A percentile compares a stretch with the other conserved stretches of the same genome.
Evolutionary conservation across 352 stramenopile species (phyloP).

Genomic region (Pythium coloratum): DNA sequence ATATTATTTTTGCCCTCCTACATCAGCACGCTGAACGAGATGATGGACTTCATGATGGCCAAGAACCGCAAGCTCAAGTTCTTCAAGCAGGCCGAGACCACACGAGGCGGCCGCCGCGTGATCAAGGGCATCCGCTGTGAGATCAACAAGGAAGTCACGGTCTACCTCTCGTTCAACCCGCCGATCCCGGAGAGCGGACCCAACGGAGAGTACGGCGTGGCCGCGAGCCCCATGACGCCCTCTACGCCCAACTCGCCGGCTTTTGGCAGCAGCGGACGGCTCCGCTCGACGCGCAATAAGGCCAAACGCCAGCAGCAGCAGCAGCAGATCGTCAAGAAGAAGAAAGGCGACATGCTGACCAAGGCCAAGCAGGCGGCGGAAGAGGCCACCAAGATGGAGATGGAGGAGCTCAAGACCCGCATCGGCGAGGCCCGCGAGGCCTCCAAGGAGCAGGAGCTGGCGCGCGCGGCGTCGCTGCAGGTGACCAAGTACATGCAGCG

Average conservation of each 20-base stretch:
- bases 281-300: conserved; percentile 82
- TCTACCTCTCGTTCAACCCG: conserved; percentile 80
- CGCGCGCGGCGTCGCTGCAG: conserved; percentile 65
- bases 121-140: conserved; percentile 87
- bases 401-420: conserved; percentile 84
- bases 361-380: conserved; percentile 85
- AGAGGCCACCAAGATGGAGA: conserved; percentile 86
- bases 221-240: conserved; percentile 83
- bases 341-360: conserved; percentile 86
- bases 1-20: background rate
- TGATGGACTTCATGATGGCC: conserved; percentile 90
- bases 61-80: conserved; percentile 90
- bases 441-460: conserved; percentile 80
- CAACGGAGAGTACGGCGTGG: conserved; percentile 78
- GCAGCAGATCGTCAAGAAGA: conserved; percentile 81
- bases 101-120: conserved; percentile 76
- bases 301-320: conserved; percentile 76
- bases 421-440: conserved; percentile 77
- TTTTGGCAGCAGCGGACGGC: conserved; percentile 45
- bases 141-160: conserved; percentile 86
- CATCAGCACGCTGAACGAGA: conserved; percentile 73
- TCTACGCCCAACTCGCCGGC: conserved; percentile 83
- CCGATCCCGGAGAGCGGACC: conserved; percentile 79
- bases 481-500: conserved; percentile 88
- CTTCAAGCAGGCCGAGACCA: conserved; percentile 87